Evolutionary conservation across 2,329 filamentous ascomycete genomes (phyloP).

Genomic region (Neurospora sp.): DNA sequence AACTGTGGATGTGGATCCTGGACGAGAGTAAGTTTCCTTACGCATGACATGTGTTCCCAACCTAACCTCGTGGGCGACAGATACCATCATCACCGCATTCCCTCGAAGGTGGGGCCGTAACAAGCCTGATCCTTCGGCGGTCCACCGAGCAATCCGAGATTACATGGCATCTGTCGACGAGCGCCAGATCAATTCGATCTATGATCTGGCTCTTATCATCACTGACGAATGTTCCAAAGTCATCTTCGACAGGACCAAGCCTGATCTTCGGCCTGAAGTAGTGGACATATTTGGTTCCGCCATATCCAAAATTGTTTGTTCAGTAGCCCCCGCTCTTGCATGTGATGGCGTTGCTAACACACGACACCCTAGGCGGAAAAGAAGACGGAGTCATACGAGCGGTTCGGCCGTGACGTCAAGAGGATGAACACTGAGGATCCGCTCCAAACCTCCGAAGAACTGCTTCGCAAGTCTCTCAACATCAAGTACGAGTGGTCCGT

Average conservation of each 20-base stretch:
- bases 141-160: conserved; percentile 25
- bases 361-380: conserved; percentile 9
- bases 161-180: conserved; percentile 10
- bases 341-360: neutral
- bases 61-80: conserved; percentile 9
- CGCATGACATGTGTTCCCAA: neutral
- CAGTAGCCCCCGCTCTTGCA: neutral
- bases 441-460: conserved; percentile 12
- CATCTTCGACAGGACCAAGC: conserved; percentile 25
- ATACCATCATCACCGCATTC: conserved; percentile 29
- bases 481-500: conserved; percentile 17
- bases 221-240: conserved; percentile 27
- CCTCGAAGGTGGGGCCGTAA: conserved; percentile 28
- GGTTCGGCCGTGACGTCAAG: conserved; percentile 15
- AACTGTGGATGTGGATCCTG: conserved; percentile 18
- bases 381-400: conserved; percentile 15
- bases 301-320: conserved; percentile 20
- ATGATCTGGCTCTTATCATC: conserved; percentile 23
- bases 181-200: conserved; percentile 11
- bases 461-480: conserved; percentile 14
- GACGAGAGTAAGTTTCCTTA: conserved; percentile 17
- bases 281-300: conserved; percentile 23
- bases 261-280: conserved; percentile 22
- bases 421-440: conserved; percentile 15
- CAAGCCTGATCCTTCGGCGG: conserved; percentile 26